Base-by-base conservation (phyloP, 345 rosid species). In the Bretschneidera sinensis region DNA sequence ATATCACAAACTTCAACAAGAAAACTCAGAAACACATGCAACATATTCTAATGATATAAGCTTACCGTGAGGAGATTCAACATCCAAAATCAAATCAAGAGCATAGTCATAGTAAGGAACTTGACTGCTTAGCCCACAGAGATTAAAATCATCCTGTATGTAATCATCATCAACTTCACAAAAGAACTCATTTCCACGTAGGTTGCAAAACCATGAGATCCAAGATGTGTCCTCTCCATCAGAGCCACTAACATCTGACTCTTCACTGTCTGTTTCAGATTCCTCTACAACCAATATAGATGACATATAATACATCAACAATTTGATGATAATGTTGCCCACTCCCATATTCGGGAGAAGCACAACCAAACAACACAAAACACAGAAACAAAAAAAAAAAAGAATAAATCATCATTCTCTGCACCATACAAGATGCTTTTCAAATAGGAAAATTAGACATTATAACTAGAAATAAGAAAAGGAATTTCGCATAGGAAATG, bases 141-240 rank as follows among this genome's bases (percentile, higher is more conserved):
- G 85, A 79, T 89, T 92, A 67, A 92, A 92, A 71, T 92, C 98
- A 76, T 92, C 99, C 66, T 94, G 99, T 31, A 94, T 84, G 69
- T 94, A 94, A 65, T 94, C 99, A 77, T 94, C 99, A 67, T 94
- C 99, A 68, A 94, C 99, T 80, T 90, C 99, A 61, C 97, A 94
- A 67, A 94, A 94, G 79, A 92, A 92, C 60, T 92, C 98, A 73
- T 92, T 92, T 22, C 98, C 98, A 54, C 96, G 85, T 24, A 94
- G 74, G 65, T 86, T 94, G 76, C 97, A 94, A 62, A 87, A 94
- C 99, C 99, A 94, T 1, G 92, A 87, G 45, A 89, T 85, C 99
- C 99, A 94, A 17, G 97, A 87, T 0, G 96, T 81, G 61, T 90
- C 99, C 58, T 94, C 98, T 64, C 88, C 98, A n/a, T 92, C 98